A percentile compares a stretch with the other conserved stretches of the same genome.
phyloP scores from a whole-genome alignment of 2,329 filamentous ascomycete species.

The Alternaria solani region DNA sequence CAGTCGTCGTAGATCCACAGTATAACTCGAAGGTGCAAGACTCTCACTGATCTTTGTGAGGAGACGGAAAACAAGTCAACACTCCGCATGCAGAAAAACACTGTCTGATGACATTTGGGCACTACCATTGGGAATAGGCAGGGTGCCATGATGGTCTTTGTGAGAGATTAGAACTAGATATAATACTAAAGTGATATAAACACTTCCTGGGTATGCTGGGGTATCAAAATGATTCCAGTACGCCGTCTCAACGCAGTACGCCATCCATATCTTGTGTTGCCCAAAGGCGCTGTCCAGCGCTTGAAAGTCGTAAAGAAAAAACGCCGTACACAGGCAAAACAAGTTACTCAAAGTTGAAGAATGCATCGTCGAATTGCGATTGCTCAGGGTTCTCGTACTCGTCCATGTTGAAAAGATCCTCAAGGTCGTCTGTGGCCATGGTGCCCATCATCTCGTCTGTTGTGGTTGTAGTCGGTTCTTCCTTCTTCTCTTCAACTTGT shows the following conservation, averaged over 20 bases:
- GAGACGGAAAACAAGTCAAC: too few species aligned
- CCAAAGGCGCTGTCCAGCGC: not conserved
- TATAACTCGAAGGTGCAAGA: too few species aligned
- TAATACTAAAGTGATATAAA: not conserved
- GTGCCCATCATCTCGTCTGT: conserved; percentile 38
- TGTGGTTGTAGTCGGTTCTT: conserved; percentile 2
- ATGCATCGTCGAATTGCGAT: conserved; percentile 51
- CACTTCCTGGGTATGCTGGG: conserved; percentile 8
- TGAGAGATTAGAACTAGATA: not conserved
- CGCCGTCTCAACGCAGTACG: not conserved
- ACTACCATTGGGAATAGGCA: not conserved
- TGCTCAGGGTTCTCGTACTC: conserved; percentile 44
- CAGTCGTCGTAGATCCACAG: not conserved
- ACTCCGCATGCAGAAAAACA: too few species aligned
- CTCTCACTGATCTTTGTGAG: too few species aligned
- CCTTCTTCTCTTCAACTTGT: conserved; percentile 13
- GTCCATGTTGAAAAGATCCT: conserved; percentile 49
- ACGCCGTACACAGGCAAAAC: not conserved
- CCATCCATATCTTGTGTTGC: not conserved
- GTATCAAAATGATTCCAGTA: conserved; percentile 9
- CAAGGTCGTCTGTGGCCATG: conserved; percentile 43
- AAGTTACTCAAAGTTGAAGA: conserved; percentile 43
- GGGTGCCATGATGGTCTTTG: not conserved
- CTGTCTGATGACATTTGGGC: too few species aligned
- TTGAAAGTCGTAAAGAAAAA: not conserved